Percentiles rank a stretch among this genome's conserved stretches.
Conservation (phyloP, 2,329 filamentous ascomycete genomes). For the Alternaria sp. region DNA sequence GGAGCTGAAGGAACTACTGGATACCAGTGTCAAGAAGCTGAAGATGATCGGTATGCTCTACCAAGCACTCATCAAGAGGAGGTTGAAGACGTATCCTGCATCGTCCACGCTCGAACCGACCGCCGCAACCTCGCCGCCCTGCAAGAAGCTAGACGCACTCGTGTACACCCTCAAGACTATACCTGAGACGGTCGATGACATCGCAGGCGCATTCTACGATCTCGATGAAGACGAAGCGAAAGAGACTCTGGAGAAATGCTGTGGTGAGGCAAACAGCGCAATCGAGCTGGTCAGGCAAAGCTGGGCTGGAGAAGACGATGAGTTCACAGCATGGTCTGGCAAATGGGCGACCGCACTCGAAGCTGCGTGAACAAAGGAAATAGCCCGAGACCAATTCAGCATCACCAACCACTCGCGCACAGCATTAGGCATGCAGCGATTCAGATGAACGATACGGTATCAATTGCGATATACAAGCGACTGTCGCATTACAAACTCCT, state of each 20-base stretch:
- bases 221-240: slow-evolving; percentile 67
- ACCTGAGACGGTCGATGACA: slow-evolving; percentile 72
- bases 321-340: slow-evolving; percentile 78
- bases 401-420: not conserved
- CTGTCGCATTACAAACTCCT: not conserved
- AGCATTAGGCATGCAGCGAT: not conserved
- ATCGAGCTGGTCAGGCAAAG: slow-evolving; percentile 62
- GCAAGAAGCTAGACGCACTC: slow-evolving; percentile 59
- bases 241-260: slow-evolving; percentile 64
- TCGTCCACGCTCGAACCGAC: slow-evolving; percentile 14
- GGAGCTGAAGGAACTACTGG: slow-evolving; percentile 70
- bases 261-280: slow-evolving; percentile 64
- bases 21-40: slow-evolving; percentile 67
- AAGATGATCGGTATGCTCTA: slow-evolving; percentile 73
- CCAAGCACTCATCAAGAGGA: slow-evolving; percentile 71
- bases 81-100: slow-evolving; percentile 64
- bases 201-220: slow-evolving; percentile 76
- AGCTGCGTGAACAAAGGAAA: slow-evolving; percentile 23
- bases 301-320: slow-evolving; percentile 73
- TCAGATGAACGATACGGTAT: not conserved
- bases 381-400: not conserved
- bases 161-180: slow-evolving; percentile 64
- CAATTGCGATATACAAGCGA: not conserved
- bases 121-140: slow-evolving; percentile 14
- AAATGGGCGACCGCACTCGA: slow-evolving; percentile 60